These are phyloP conservation scores for Phyllosticta paracitricarpa DNA, from an alignment of 2,329 filamentous ascomycete species.

Conservation along the genomic window DNA sequence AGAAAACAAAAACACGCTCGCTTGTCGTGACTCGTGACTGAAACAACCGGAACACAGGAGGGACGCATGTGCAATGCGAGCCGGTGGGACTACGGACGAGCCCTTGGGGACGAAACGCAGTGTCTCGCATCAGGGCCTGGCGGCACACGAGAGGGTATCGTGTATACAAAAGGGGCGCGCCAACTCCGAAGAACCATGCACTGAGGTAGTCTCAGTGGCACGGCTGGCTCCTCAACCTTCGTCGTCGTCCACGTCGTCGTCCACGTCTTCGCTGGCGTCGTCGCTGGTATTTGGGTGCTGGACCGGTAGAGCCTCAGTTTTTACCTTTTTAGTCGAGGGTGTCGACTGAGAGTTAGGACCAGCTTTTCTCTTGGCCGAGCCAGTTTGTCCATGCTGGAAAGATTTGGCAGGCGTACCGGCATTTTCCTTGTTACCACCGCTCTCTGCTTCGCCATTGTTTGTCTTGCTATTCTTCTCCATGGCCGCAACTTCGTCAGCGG, in stretches of 20 bases:
- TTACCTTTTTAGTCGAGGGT: conserved; percentile 39
- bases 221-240: conserved; percentile 5
- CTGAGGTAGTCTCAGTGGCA: not conserved
- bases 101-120: not conserved
- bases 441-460: conserved; percentile 20
- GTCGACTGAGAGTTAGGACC: conserved; percentile 10
- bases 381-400: conserved; percentile 2
- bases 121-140: not conserved
- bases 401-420: conserved; percentile 14
- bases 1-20: conserved; percentile 10
- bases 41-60: conserved; percentile 6
- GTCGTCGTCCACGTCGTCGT: conserved; percentile 11
- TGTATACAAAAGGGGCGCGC: not conserved
- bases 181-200: not conserved
- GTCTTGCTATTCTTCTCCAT: conserved; percentile 59
- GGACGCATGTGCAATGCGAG: not conserved
- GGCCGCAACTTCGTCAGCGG: conserved; percentile 86
- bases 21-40: conserved; percentile 10
- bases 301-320: conserved; percentile 26
- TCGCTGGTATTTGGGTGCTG: conserved; percentile 38
- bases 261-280: conserved; percentile 42
- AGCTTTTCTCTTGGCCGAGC: conserved; percentile 12
- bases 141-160: not conserved
- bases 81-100: not conserved
- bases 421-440: conserved; percentile 31